Base-by-base conservation (phyloP, 2,329 filamentous ascomycete species). In the Ascochyta pisi region DNA sequence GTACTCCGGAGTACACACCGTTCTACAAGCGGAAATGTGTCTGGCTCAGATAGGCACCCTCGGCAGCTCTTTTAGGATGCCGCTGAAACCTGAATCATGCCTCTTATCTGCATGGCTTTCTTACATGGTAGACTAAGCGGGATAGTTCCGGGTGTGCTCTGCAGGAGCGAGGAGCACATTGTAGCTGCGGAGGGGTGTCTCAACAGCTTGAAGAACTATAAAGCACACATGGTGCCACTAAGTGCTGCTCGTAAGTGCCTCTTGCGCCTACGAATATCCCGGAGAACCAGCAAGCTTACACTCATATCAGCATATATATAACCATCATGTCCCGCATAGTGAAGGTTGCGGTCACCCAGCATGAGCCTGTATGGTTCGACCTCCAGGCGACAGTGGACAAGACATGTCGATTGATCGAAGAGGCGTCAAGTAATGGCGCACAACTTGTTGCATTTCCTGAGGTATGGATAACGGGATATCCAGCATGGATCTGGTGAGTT, bases 281-380 rank as follows among this genome's bases (percentile, higher is more conserved):
- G 2, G 4, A 31, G 29, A 31, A 31, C 10, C 27, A 29, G 10
- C 12, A 31, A 13, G 12, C 13, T 4, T 13, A 15, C 13, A 31
- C 29, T 5, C 29, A 5, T 4, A 13, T 31, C 12, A 3, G 10
- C 12, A 15, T 31, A 31, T 3, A 15, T 31, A 31, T 3, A 31
- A 31, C 10, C 3, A 44, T 16, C 2, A 58, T 58, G 50, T 50
- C 55, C 3, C 23, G 10, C 9, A 54, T 10, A 13, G 45, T 58
- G 16, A 64, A 58, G 22, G 79, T 84, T 5, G 82, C 80, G 26
- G 82, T 82, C 12, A 79, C 83, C 0, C 85, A 88, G 65, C 80
- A 82, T 6, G 86, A 88, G 68, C 84, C 85, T 0, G 79, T 76
- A 1, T 88, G 85, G 84, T 77, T 88, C 7, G 82, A 89, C 62